Base-by-base conservation (phyloP, 768 basidiomycete species). In the Mycena crocata region DNA sequence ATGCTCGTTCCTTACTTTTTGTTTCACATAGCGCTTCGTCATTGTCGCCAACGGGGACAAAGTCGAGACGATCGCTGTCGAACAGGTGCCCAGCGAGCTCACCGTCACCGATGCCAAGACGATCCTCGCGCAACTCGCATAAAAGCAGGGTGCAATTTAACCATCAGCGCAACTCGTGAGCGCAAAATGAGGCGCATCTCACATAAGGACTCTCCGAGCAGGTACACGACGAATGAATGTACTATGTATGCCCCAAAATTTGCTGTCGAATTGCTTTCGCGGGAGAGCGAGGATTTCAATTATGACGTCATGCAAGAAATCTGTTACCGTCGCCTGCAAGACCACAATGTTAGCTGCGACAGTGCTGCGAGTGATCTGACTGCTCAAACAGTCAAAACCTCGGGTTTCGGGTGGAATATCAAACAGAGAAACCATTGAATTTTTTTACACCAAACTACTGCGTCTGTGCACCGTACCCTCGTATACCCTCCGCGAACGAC, bases 391-490 rank as follows among this genome's bases (percentile, higher is more conserved):
- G 9, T 37, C 40, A 42, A 42, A 42, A 21, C 7, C 17, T 42
- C 5, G 7, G n/a, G 6, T 5, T 35, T 32, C 21, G 13, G 45
- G n/a, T 63, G 9, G 35, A 21, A 62, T 52, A 51, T 57, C 57
- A 15, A 64, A 23, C 48, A 63, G 34, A 52, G 31, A 35, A 45
- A 32, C 23, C 51, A 51, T 31, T 37, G 23, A 30, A 17, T 42
- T 42, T 42, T 19, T 9, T 14, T 8, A 17, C 32, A 31, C 52
- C 24, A 17, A 51, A 39, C 51, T 84, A 96, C 85, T 95, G 92
- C n/a, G 89, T 92, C 82, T 97, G 94, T 32, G 93, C 85, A 30
- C 96, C 95, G 75, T 97, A 98, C 3, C 95, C 95, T 70, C 94
- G 84, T 72, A 98, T 91, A 24, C 89, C 90, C 78, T 99, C 97